These are phyloP conservation scores for Cylindrotheca fusiformis DNA, from an alignment of 108 stramenopile species.

Conservation along the genomic window DNA sequence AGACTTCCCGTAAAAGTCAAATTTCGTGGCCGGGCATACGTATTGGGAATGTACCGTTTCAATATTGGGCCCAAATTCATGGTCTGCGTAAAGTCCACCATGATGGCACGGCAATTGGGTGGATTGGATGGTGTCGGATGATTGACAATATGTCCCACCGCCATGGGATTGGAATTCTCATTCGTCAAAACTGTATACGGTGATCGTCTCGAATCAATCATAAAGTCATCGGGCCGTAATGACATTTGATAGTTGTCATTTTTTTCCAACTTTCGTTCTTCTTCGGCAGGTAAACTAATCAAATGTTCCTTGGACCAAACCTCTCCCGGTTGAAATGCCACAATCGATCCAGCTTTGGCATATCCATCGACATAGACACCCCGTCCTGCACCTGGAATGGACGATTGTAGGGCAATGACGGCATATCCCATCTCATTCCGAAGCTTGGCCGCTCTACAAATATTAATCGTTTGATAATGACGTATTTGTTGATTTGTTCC, in stretches of 20 bases:
- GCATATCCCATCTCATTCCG: conserved; percentile 43
- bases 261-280: conserved; percentile 44
- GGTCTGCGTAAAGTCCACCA: conserved; percentile 66
- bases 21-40: conserved; percentile 64
- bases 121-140: conserved; percentile 56
- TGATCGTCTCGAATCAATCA: conserved; percentile 74
- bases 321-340: conserved; percentile 79
- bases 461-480: conserved; percentile 71
- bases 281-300: conserved; percentile 41
- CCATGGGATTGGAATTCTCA: conserved; percentile 61
- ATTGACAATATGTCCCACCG: conserved; percentile 80
- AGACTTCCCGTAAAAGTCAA: conserved; percentile 31
- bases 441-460: conserved; percentile 55
- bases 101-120: conserved; percentile 62
- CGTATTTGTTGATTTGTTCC: conserved; percentile 49
- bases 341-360: conserved; percentile 66
- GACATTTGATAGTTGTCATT: conserved; percentile 74
- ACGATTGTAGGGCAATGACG: conserved; percentile 56
- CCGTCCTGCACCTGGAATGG: conserved; percentile 72
- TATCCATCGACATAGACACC: conserved; percentile 84
- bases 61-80: conserved; percentile 35
- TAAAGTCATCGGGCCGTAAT: conserved; percentile 74
- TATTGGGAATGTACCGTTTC: conserved; percentile 62
- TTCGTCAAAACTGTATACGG: conserved; percentile 71
- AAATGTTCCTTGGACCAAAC: conserved; percentile 81